phyloP scores from a whole-genome alignment of 2,329 filamentous ascomycete genomes.

The Pyrenochaeta sp. region DNA sequence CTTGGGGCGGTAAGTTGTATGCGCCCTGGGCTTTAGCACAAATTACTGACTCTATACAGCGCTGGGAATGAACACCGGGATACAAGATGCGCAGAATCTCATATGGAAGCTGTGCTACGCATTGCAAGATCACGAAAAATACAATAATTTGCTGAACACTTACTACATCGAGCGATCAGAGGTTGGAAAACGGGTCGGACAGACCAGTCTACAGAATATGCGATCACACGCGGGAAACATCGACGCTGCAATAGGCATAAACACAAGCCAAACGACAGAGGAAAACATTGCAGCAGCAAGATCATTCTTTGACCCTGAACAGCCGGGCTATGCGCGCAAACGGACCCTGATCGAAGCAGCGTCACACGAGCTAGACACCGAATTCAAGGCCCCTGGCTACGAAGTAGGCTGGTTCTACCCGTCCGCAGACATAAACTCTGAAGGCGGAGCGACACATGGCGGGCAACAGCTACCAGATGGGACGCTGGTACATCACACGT shows the following conservation, averaged over 20 bases:
- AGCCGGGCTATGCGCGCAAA: slow-evolving; percentile 15
- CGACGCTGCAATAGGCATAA: slow-evolving; percentile 43
- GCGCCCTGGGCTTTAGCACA: too few relatives aligned
- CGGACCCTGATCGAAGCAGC: slow-evolving; percentile 17
- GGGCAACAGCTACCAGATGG: slow-evolving; percentile 25
- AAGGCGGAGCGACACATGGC: slow-evolving; percentile 25
- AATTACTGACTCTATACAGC: too few relatives aligned
- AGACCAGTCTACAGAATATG: slow-evolving; percentile 39
- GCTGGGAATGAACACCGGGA: slow-evolving; percentile 49
- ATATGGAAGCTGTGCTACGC: slow-evolving; percentile 48
- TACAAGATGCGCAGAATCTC: slow-evolving; percentile 49
- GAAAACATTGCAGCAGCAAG: slow-evolving; percentile 32
- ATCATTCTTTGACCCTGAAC: slow-evolving; percentile 29
- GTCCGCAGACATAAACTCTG: slow-evolving; percentile 22
- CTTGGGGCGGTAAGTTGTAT: slow-evolving; percentile 46
- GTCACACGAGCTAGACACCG: slow-evolving; percentile 39
- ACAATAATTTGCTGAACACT: slow-evolving; percentile 27
- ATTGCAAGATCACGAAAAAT: slow-evolving; percentile 16
- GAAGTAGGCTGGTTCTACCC: slow-evolving; percentile 49
- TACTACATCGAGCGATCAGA: slow-evolving; percentile 47
- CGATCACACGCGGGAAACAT: slow-evolving; percentile 35
- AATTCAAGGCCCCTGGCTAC: slow-evolving; percentile 44
- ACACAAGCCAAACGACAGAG: slow-evolving; percentile 15
- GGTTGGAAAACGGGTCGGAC: slow-evolving; percentile 37
- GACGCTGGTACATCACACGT: slow-evolving; percentile 10